Conservation (phyloP, 164 flowering plant genomes). For the Liquidambar formosana region DNA sequence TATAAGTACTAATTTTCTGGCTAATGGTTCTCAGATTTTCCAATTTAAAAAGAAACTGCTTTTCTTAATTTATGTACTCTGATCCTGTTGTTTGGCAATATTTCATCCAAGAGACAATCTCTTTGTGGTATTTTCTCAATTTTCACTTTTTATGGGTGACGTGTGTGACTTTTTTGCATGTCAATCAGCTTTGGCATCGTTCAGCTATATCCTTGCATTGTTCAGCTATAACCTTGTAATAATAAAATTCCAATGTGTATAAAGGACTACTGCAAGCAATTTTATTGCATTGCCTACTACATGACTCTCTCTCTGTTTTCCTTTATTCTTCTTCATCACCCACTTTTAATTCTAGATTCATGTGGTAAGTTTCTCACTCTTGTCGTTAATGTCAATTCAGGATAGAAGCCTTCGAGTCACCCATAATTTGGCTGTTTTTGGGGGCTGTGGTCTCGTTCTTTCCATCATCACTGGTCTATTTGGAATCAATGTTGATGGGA, state of each 20-base stretch:
- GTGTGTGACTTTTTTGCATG: neutral
- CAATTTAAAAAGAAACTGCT: too few species aligned
- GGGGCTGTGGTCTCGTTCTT: constrained; percentile 89
- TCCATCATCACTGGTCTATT: constrained; percentile 86
- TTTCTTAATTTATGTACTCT: too few species aligned
- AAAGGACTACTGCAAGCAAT: neutral
- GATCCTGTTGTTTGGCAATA: too few species aligned
- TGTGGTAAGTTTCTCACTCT: neutral
- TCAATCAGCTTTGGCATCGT: neutral
- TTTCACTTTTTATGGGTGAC: neutral
- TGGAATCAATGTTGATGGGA: constrained; percentile 96
- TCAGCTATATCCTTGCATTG: neutral
- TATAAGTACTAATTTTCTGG: too few species aligned
- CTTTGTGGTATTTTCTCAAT: neutral
- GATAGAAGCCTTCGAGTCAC: constrained; percentile 86
- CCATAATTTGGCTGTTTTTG: constrained; percentile 86
- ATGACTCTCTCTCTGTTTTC: too few species aligned
- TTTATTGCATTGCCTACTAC: neutral
- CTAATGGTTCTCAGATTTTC: too few species aligned
- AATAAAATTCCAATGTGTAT: neutral
- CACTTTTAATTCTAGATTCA: neutral
- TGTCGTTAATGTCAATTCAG: constrained; percentile 33
- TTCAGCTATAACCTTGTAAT: neutral
- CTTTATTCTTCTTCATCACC: too few species aligned
- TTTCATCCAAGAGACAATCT: neutral